Base-by-base conservation (phyloP, 2,329 filamentous ascomycete species). In the Aspergillus hiratsukae region DNA sequence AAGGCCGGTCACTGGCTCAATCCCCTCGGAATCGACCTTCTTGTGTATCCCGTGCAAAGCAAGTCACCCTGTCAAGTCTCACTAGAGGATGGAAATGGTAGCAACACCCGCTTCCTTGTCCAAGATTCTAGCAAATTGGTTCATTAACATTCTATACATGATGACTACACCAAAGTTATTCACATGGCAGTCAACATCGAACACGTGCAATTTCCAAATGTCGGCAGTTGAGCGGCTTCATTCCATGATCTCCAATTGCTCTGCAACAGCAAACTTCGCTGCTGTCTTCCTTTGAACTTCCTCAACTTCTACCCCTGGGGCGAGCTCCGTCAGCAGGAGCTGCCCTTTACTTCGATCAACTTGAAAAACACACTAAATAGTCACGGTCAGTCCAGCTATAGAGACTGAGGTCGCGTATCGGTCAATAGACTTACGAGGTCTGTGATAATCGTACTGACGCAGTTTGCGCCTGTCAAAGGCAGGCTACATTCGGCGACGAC, bases 391-490 rank as follows among this genome's bases (percentile, higher is more conserved):
- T 17, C 31, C 5, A 14, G 14, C 14, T 17, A 37, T 7, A 37
- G 14, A 37, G 31, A 17, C 14, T 37, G 31, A 2, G 5, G 31
- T 37, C 2, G 31, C 14, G 7, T 17, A 11, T 17, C 17, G 11
- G 5, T 25, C 14, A 46, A n/a, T 46, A 8, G 5, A 80, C 84
- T 75, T 70, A 87, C 86, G 68, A 93, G 71, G 62, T 94, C 87
- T 0, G 86, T 89, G 56, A 89, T 88, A 56, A 89, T 87, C 3
- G 85, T 87, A 76, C 84, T 87, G 7, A 88, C 86, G n/a, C 85
- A 83, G 37, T 78, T 76, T 37, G 83, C 84, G 0, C 87, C 87
- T 0, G 87, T 89, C 65, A 89, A 69, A 1, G 87, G 87, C 68
- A 89, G 72, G 2, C 72, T 79, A 72, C 87, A 89, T 57, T 79